Evolutionary conservation across 352 stramenopile species (phyloP), one percentile per base, ranked within the genome.

Genomic region (Pythium rishiriense): DNA sequence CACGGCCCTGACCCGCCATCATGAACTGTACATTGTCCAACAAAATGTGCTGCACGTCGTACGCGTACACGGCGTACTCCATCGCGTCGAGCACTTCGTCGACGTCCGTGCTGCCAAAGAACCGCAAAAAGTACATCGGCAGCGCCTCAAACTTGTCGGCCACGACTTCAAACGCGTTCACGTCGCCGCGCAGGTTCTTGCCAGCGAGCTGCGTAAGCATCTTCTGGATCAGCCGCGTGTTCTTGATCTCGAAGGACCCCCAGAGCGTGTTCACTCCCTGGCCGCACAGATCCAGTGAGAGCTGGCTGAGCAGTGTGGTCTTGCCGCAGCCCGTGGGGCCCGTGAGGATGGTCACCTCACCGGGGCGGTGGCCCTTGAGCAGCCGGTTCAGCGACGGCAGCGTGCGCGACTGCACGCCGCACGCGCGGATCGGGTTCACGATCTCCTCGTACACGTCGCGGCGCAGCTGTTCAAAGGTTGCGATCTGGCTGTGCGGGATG

Each of bases 1-100:
- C 85, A 43, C 85, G 81, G 22, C 86, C 88, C 66, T 96, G 88
- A 10, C 83, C 82, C 1, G 85, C 91, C 78, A 99, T 98, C 97
- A 99, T 99, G 67, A 99, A 99, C 80, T 99, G 98, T 67, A 99
- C 91, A 72, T 99, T 99, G 79, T 99, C 98, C 46, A 99, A 73
- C 70, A 99, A 88, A 49, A 99, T 97, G 77, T 99, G 97, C 76
- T 99, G 86, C 47, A 99, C 96, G 74, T 99, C 97, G 73, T 99
- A 94, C 19, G 97, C 96, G 66, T 99, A 99, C 28, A 98, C 96
- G 12, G 88, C 93, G 75, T 99, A 99, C 69, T 99, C 95, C 96
- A 99, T 99, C 4, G 97, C 96, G 74, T 99, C 97, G 47, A 99
- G 70, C 31, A 99, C 94, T 64, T 98, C 90, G 57, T 96, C 88